Evolutionary conservation across 306 rosid genomes (phyloP), one percentile per base, ranked within the genome.

Genomic region (Psophocarpus tetragonolobus): DNA sequence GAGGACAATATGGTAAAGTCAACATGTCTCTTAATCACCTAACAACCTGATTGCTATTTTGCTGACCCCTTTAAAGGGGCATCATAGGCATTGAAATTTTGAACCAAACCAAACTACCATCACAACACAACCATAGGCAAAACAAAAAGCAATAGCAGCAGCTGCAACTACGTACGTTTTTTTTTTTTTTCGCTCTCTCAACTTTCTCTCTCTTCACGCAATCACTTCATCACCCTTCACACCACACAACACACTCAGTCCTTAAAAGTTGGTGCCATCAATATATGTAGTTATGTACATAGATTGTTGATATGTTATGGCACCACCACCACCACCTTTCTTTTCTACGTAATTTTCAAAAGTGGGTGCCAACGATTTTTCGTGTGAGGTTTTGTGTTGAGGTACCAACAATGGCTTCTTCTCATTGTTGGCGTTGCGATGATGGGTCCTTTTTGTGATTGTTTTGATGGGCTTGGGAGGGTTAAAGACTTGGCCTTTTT

Each of bases 321-420:
- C n/a, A n/a, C n/a, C 77, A 5, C 50, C 64, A 60, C 15, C 75
- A 6, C 54, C 75, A 56, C 77, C 75, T 62, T 32, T 2, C 75
- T 62, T 32, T 2, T 62, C 45, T 26, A 5, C 21, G 21, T 47
- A 4, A 4, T 47, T 47, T 64, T 73, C 68, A 15, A 14, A 24
- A 36, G 62, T 33, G 50, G 35, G 21, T 8, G 13, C 21, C 13
- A 51, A 15, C 42, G 24, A 36, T 79, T 69, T 8, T 83, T 82
- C 76, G 36, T 72, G 69, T 10, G 26, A 66, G 62, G 39, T 26
- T 62, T 33, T 77, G 21, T 66, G 33, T 63, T 81, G 44, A 81
- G 92, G 90, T 91, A 73, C 11, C 33, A 74, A 73, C 76, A 75
- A 13, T 66, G 84, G 4, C 53, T 71, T 74, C 57, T 53, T 74